Conservation (phyloP, 1,284 basidiomycete genomes). For the Ustilago cynodontis region DNA sequence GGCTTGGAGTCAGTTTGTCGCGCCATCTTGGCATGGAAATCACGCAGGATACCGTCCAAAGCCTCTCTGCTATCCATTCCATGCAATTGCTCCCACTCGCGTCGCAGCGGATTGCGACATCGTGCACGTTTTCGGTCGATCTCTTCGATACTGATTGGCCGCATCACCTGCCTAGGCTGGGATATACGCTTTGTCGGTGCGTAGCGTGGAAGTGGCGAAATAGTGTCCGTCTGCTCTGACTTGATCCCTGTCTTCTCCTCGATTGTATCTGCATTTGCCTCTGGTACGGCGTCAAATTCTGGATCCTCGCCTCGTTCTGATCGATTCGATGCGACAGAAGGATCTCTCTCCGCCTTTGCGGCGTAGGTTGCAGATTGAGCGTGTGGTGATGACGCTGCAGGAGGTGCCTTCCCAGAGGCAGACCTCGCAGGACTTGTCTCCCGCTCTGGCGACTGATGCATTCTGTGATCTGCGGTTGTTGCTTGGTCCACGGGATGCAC, state of each 20-base stretch:
- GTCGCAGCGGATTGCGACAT: slow-evolving; percentile 57
- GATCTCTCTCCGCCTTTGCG: background rate
- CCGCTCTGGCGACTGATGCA: background rate
- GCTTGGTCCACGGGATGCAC: background rate
- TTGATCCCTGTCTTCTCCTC: background rate
- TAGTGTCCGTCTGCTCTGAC: background rate
- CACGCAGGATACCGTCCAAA: slow-evolving; percentile 44
- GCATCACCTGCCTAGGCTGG: slow-evolving; percentile 40
- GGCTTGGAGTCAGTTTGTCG: background rate
- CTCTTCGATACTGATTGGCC: slow-evolving; percentile 53
- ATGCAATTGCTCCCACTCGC: slow-evolving; percentile 50
- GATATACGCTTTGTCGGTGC: slow-evolving; percentile 50
- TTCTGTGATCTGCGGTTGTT: background rate
- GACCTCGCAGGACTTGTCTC: background rate
- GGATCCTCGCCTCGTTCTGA: background rate
- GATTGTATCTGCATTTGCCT: background rate
- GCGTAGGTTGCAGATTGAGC: background rate
- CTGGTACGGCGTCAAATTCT: background rate
- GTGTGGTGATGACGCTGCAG: background rate
- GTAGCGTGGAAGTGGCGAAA: slow-evolving; percentile 42
- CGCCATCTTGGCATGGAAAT: slow-evolving; percentile 29
- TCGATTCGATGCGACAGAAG: background rate
- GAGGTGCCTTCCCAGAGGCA: background rate
- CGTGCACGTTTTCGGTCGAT: slow-evolving; percentile 43
- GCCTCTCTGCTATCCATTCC: slow-evolving; percentile 43